Conservation (phyloP, 2,329 filamentous ascomycete genomes). For the Acrocalymma vagum region DNA sequence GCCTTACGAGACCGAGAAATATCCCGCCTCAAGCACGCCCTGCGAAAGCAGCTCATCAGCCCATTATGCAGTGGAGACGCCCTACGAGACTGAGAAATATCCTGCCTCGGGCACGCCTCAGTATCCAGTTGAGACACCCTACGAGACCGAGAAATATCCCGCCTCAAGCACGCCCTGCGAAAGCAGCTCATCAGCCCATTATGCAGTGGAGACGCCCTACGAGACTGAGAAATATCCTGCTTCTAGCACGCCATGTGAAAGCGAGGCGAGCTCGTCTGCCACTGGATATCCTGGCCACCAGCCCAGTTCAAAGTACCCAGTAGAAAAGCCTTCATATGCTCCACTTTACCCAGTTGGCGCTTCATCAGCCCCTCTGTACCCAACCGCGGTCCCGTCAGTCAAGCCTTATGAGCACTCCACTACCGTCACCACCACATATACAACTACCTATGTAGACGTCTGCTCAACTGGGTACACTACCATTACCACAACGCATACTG, state of each 20-base stretch:
- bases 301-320: too few species aligned
- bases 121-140: not conserved
- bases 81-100: too few species aligned
- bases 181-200: not conserved
- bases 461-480: slow-evolving; percentile 46
- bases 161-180: not conserved
- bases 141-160: not conserved
- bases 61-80: not conserved
- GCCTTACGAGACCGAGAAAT: not conserved
- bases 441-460: slow-evolving; percentile 40
- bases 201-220: too few species aligned
- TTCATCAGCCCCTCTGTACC: not conserved
- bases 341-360: not conserved
- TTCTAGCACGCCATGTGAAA: too few species aligned
- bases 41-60: not conserved
- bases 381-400: too few species aligned
- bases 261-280: too few species aligned
- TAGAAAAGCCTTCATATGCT: too few species aligned
- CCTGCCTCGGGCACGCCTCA: too few species aligned
- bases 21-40: not conserved
- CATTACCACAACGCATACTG: slow-evolving; percentile 33
- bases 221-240: too few species aligned
- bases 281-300: too few species aligned
- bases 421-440: slow-evolving; percentile 31
- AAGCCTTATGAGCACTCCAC: slow-evolving; percentile 13